Conservation (phyloP, 768 basidiomycete species). For the Russula emetica region DNA sequence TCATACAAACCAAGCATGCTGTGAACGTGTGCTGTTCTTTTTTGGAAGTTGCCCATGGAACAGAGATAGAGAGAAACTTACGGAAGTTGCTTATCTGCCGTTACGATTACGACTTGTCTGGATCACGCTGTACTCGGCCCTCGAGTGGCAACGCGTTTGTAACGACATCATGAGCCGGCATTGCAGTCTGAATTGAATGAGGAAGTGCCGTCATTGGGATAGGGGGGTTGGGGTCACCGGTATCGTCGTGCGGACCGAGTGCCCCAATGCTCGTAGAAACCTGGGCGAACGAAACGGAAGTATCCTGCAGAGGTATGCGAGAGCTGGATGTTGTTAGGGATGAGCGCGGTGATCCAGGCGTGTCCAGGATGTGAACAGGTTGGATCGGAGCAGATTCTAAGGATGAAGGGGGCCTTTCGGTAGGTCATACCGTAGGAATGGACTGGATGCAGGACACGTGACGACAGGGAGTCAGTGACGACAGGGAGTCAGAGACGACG, state of each 20-base stretch:
- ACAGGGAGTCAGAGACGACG: neutral
- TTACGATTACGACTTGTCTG: neutral
- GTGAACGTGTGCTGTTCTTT: too few species aligned
- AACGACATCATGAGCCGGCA: neutral
- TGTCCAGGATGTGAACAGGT: neutral
- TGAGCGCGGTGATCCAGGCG: neutral
- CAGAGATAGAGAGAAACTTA: too few species aligned
- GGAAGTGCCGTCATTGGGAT: neutral
- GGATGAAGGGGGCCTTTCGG: neutral
- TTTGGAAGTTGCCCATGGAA: too few species aligned
- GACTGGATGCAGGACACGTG: neutral
- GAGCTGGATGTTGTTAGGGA: neutral
- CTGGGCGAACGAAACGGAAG: neutral
- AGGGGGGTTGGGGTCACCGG: neutral
- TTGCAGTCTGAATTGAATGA: neutral
- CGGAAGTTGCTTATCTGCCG: too few species aligned
- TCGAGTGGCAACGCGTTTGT: neutral
- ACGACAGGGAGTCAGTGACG: too few species aligned
- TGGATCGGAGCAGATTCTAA: neutral
- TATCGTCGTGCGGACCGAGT: neutral
- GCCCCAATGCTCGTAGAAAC: neutral
- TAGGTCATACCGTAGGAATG: neutral
- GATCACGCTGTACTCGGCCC: neutral
- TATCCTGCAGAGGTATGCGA: neutral
- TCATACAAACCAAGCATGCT: too few species aligned